Conservation (phyloP, 1,284 basidiomycete genomes). For the Pseudomicrostroma phylloplanum region DNA sequence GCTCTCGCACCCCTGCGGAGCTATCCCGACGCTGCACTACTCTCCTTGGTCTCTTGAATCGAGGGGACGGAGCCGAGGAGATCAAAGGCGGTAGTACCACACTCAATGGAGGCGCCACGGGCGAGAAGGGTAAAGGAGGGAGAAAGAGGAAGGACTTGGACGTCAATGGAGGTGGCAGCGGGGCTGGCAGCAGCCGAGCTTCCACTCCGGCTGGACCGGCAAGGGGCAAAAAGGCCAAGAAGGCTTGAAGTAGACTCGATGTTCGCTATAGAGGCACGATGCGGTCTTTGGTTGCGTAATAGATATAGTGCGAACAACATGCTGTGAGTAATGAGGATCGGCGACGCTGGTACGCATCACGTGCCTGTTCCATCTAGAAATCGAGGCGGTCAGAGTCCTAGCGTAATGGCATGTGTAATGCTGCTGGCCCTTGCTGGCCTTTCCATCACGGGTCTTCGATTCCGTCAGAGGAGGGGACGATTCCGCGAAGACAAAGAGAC, state of each 20-base stretch:
- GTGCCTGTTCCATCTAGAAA: no score
- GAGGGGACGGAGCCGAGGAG: background rate
- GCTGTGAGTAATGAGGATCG: no score
- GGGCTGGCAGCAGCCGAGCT: slow-evolving; percentile 8
- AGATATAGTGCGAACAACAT: no score
- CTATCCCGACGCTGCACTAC: slow-evolving; percentile 83
- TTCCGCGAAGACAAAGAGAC: no score
- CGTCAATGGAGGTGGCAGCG: slow-evolving; percentile 1
- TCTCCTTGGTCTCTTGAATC: slow-evolving; percentile 55
- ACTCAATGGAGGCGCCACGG: background rate
- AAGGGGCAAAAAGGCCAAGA: slow-evolving; percentile 10
- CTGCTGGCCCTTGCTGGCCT: no score
- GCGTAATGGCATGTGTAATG: no score
- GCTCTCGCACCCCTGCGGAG: slow-evolving; percentile 85
- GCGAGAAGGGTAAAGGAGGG: background rate
- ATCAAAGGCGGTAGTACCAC: background rate
- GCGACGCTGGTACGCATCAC: no score
- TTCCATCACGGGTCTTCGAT: no score
- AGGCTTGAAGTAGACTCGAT: background rate
- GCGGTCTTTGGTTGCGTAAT: no score
- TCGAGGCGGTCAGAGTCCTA: no score
- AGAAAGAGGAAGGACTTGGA: slow-evolving; percentile 4
- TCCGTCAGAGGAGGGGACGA: no score
- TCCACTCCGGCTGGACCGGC: slow-evolving; percentile 9
- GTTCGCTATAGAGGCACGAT: no score